Base-by-base conservation (phyloP, 2,329 filamentous ascomycete species). In the Aspergillus sp. region DNA sequence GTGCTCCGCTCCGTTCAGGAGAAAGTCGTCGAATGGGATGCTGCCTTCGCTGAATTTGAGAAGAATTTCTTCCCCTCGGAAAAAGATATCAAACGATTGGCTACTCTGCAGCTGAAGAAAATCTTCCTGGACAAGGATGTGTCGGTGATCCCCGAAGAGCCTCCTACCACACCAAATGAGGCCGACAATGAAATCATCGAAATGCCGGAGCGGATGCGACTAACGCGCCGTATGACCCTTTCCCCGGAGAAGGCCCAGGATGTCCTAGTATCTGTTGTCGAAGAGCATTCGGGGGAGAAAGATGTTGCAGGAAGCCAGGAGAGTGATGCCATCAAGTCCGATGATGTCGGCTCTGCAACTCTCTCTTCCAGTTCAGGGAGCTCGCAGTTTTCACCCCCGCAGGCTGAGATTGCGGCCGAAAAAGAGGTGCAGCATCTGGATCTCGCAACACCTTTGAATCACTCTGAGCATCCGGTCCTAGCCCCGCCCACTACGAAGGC, bases 1-100 rank as follows among this genome's bases (percentile, higher is more conserved):
- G 90, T 94, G 7, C 86, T 97, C 53, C 88, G 94, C 66, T 90
- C 91, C 58, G 95, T 97, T 82, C 88, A 98, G 65, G 93, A 97
- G 72, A 96, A 91, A 68, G 93, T 94, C 4, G 88, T 92, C 19
- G 91, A 93, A 65, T 99, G 95, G 95, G 96, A 99, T 71, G 87
- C 89, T 23, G 87, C 87, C 0, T 99, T 99, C 78, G 84, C 87
- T 58, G 90, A 95, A 57, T 98, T 99, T 61, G 96, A 99, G 73
- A 87, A 88, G 47, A 91, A 96, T 68, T 99, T 94, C 78, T 89
- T 99, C 69, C 94, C 90, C 0, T 89, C 94, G 0, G 96, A 99
- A 75, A 98, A 96, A 71, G 95, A 99, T 78, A 96, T 99, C 70
- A 87, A 92, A 63, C 88, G 95, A 69, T 81, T 99, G 62, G 96